Percentiles rank a stretch among this genome's conserved stretches.
Conservation (phyloP, 164 flowering plant genomes). For the Litsea cubeba region DNA sequence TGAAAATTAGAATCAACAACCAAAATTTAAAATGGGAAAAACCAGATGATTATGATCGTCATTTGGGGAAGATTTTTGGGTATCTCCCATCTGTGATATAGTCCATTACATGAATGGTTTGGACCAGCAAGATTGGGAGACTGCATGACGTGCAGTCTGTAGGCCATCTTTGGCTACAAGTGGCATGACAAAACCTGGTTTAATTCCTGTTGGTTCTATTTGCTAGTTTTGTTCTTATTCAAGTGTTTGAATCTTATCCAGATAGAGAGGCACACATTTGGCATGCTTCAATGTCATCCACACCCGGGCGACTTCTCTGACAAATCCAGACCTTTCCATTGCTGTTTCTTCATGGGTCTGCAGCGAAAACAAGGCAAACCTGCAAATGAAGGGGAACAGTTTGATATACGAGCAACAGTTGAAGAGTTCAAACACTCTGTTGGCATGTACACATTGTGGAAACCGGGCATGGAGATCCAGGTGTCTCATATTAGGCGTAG, state of each 20-base stretch:
- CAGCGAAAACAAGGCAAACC: constrained; percentile 67
- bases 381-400: constrained; percentile 54
- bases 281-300: constrained; percentile 87
- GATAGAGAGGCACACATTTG: constrained; percentile 76
- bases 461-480: constrained; percentile 70
- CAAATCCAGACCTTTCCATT: constrained; percentile 49
- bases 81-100: too few species aligned
- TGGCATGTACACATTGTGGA: constrained; percentile 48
- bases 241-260: constrained; percentile 17
- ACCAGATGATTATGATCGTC: too few species aligned
- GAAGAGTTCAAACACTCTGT: constrained; percentile 76
- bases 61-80: too few species aligned
- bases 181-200: too few species aligned
- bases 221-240: not conserved
- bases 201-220: not conserved
- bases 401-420: constrained; percentile 79
- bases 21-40: too few species aligned
- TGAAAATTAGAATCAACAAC: too few species aligned
- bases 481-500: constrained; percentile 63
- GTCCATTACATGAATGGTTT: too few species aligned
- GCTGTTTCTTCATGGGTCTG: constrained; percentile 82
- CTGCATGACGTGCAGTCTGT: too few species aligned
- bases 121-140: too few species aligned
- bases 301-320: constrained; percentile 60
- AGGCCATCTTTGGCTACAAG: too few species aligned